phyloP scores from a whole-genome alignment of 2,329 filamentous ascomycete genomes.

The Talaromyces piceae region DNA sequence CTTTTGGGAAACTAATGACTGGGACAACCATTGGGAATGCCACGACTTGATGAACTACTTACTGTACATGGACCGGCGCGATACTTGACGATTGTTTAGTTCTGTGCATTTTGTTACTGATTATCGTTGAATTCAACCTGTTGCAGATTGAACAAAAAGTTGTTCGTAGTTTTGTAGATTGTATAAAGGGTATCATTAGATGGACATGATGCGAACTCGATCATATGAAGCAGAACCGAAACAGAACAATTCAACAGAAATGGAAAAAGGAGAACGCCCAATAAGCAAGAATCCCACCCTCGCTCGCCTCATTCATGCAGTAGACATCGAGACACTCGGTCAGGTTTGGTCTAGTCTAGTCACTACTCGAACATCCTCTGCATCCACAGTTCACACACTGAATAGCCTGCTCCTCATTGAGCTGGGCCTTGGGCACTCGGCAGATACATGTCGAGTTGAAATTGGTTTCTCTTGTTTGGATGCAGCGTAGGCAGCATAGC shows the following conservation, averaged over 20 bases:
- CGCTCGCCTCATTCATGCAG: neutral
- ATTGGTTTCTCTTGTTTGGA: conserved; percentile 99
- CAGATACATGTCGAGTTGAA: conserved; percentile 98
- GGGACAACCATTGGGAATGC: conserved; percentile 22
- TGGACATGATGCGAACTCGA: neutral
- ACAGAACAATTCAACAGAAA: neutral
- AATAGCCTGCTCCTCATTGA: conserved; percentile 85
- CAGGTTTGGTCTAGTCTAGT: conserved; percentile 43
- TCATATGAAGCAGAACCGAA: neutral
- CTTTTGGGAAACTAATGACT: conserved; percentile 19
- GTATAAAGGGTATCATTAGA: neutral
- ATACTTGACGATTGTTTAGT: conserved; percentile 24
- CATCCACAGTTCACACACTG: conserved; percentile 96
- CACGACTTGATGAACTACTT: conserved; percentile 31
- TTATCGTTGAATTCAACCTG: too few species aligned
- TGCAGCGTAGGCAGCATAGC: conserved; percentile 90
- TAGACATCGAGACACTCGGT: conserved; percentile 10
- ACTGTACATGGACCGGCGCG: conserved; percentile 32
- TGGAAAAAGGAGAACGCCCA: neutral
- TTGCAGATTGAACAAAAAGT: too few species aligned
- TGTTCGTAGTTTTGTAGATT: neutral
- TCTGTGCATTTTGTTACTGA: conserved; percentile 5
- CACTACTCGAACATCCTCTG: conserved; percentile 78
- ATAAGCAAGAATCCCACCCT: neutral
- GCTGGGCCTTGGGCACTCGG: conserved; percentile 77